Conservation (phyloP, 352 stramenopile species). For the Paralagenidium karlingii region DNA sequence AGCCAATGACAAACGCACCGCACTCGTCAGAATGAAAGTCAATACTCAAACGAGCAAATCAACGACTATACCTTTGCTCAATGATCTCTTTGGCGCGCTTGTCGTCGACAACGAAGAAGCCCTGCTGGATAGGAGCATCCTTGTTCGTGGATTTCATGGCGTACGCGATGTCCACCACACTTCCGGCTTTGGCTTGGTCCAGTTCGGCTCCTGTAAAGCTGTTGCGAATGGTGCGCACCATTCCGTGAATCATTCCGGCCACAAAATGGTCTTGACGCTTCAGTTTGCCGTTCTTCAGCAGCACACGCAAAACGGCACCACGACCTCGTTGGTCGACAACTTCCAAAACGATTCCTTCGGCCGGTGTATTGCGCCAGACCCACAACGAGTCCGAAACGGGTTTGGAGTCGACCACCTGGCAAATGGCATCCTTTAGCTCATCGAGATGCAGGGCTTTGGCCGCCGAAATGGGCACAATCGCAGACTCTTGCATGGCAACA, state of each 20-base stretch:
- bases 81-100: conserved; percentile 49
- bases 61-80: conserved; percentile 52
- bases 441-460: conserved; percentile 43
- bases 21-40: background rate
- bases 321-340: conserved; percentile 47
- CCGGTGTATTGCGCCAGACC: conserved; percentile 15
- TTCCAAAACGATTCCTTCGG: conserved; percentile 63
- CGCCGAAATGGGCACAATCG: conserved; percentile 68
- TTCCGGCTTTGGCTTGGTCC: conserved; percentile 32
- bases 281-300: conserved; percentile 55
- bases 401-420: conserved; percentile 14
- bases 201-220: conserved; percentile 40
- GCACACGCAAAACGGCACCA: conserved; percentile 55
- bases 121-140: conserved; percentile 71
- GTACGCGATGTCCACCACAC: conserved; percentile 71
- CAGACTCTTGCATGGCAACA: conserved; percentile 61
- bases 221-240: conserved; percentile 46
- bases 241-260: conserved; percentile 75
- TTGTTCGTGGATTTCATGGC: conserved; percentile 71
- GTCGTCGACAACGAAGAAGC: conserved; percentile 62
- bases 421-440: conserved; percentile 25
- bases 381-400: background rate
- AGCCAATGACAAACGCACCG: background rate
- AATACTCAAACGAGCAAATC: too few species aligned
- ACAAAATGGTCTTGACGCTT: conserved; percentile 65